phyloP scores from a whole-genome alignment of 106 monocot genomes.

The Acorus calamus region DNA sequence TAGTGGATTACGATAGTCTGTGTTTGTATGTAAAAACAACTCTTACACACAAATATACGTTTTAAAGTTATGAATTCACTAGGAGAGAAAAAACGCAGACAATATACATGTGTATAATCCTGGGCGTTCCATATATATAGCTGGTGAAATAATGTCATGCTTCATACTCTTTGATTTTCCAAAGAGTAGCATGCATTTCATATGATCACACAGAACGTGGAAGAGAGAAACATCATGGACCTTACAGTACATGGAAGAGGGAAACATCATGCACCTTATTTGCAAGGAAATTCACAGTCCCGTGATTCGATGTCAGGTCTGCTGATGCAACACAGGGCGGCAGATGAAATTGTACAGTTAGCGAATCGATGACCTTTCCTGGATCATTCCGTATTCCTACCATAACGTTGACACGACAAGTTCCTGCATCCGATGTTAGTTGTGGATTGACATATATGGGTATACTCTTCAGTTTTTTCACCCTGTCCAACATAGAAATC shows the following conservation, averaged over 20 bases:
- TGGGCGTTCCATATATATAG: too few relatives aligned
- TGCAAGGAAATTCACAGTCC: conserved; percentile 72
- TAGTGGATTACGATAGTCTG: too few relatives aligned
- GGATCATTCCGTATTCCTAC: conserved; percentile 85
- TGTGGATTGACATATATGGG: conserved; percentile 95
- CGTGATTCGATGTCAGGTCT: conserved; percentile 67
- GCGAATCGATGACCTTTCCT: conserved; percentile 60
- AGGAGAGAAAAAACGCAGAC: too few relatives aligned
- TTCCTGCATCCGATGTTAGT: conserved; percentile 52
- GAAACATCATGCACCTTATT: conserved; percentile 47
- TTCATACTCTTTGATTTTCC: too few relatives aligned
- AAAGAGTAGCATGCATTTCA: too few relatives aligned
- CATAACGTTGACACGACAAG: conserved; percentile 59
- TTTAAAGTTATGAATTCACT: neutral
- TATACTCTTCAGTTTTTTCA: conserved; percentile 68
- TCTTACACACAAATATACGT: neutral
- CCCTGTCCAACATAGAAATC: conserved; percentile 21
- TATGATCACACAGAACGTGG: too few relatives aligned
- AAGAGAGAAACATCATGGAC: too few relatives aligned
- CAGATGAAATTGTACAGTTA: conserved; percentile 63
- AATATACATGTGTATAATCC: too few relatives aligned
- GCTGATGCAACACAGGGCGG: conserved; percentile 54
- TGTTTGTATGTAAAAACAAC: too few relatives aligned
- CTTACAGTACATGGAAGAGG: neutral
- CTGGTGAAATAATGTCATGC: too few relatives aligned